These are phyloP conservation scores for Salix suchowensis DNA, from an alignment of 345 rosid genomes.

Conservation along the genomic window DNA sequence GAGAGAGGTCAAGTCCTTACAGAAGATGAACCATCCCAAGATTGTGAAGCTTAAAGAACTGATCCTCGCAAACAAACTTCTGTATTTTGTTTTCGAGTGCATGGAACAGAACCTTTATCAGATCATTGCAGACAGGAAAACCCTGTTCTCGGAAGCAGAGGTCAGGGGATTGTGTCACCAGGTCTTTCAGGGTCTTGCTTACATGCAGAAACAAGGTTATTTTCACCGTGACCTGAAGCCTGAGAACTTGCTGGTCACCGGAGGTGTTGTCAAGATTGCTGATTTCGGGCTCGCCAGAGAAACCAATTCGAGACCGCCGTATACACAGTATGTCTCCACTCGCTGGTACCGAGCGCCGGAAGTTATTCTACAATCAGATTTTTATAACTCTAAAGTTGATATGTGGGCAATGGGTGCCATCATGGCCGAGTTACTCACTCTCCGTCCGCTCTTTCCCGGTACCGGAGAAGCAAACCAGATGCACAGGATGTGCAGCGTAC, in stretches of 20 bases:
- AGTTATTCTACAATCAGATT: slow-evolving; percentile 76
- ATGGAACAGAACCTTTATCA: slow-evolving; percentile 93
- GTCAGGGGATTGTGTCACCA: slow-evolving; percentile 90
- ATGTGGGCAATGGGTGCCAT: slow-evolving; percentile 99
- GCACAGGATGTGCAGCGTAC: slow-evolving; percentile 74
- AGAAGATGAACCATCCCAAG: slow-evolving; percentile 84
- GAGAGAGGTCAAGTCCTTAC: slow-evolving; percentile 92
- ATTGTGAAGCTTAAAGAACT: slow-evolving; percentile 96
- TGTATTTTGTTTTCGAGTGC: slow-evolving; percentile 87
- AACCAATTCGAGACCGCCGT: slow-evolving; percentile 76
- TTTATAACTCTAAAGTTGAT: slow-evolving; percentile 81
- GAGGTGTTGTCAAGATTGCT: slow-evolving; percentile 79
- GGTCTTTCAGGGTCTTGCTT: slow-evolving; percentile 91
- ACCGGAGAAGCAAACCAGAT: slow-evolving; percentile 93
- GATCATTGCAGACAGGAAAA: slow-evolving; percentile 75
- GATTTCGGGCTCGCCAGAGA: slow-evolving; percentile 98
- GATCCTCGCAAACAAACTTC: slow-evolving; percentile 70
- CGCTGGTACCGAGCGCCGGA: slow-evolving; percentile 99
- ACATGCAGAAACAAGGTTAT: slow-evolving; percentile 88
- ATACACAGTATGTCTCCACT: slow-evolving; percentile 84
- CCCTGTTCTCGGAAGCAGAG: slow-evolving; percentile 66
- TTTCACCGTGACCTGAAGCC: slow-evolving; percentile 99
- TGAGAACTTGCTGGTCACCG: slow-evolving; percentile 77
- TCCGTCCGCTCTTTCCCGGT: slow-evolving; percentile 91
- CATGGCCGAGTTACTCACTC: slow-evolving; percentile 75